Conservation (phyloP, 495 filamentous ascomycete genomes). For the Aspergillus diversus region DNA sequence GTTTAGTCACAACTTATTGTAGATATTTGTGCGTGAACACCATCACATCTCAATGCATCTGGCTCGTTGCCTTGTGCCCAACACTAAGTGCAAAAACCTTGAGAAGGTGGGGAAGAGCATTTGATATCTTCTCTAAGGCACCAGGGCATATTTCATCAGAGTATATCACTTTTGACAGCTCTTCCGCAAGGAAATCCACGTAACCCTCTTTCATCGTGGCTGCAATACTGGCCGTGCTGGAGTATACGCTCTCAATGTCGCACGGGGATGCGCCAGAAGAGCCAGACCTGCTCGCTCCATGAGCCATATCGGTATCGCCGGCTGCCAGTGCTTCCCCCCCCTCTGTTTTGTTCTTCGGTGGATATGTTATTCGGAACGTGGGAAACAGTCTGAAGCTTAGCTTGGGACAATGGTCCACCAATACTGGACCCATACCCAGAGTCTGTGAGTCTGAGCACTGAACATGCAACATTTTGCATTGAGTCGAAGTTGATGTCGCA, state of each 20-base stretch:
- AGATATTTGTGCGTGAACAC: neutral
- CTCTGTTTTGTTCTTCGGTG: too few relatives aligned
- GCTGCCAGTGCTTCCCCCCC: too few relatives aligned
- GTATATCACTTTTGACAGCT: neutral
- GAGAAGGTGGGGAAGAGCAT: neutral
- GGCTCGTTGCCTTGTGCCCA: neutral
- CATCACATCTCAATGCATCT: neutral
- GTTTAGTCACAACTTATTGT: neutral
- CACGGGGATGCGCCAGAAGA: too few relatives aligned
- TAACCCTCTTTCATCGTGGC: neutral
- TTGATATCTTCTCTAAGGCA: neutral
- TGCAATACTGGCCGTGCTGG: neutral
- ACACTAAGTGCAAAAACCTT: neutral
- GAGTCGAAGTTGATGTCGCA: too few relatives aligned
- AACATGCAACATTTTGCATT: too few relatives aligned
- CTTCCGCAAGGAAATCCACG: neutral
- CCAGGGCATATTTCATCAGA: neutral
- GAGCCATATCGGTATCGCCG: too few relatives aligned
- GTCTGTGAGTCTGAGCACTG: too few relatives aligned
- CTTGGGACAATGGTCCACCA: too few relatives aligned
- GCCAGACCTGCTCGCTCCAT: too few relatives aligned
- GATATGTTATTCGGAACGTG: too few relatives aligned
- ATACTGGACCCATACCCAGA: too few relatives aligned
- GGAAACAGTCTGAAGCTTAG: too few relatives aligned
- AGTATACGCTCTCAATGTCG: neutral